Conservation (phyloP, 148 eudicot genomes). For the Euryodendron excelsum region DNA sequence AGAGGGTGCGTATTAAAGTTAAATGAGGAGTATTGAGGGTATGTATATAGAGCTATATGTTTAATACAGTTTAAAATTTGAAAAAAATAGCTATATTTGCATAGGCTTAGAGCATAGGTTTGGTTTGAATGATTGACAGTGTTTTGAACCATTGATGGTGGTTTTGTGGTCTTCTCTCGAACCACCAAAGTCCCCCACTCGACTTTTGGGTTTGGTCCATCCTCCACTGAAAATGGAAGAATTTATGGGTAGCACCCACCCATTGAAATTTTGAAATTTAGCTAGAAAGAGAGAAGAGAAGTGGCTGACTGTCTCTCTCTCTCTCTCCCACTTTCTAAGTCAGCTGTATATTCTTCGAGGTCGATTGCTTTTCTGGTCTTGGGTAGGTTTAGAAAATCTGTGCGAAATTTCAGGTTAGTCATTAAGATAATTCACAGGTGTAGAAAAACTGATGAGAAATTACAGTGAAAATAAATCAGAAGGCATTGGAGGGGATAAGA, state of each 20-base stretch:
- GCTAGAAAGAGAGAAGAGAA: not conserved
- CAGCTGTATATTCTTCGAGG: too few species aligned
- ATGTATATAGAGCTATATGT: not conserved
- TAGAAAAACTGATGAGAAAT: too few species aligned
- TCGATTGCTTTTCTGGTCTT: not conserved
- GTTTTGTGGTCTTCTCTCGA: not conserved
- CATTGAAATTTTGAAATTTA: not conserved
- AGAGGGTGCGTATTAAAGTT: not conserved
- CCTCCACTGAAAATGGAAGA: not conserved
- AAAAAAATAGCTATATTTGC: not conserved
- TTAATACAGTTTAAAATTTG: not conserved
- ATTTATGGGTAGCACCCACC: not conserved
- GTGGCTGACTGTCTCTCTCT: not conserved
- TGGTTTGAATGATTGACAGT: slow-evolving; percentile 5
- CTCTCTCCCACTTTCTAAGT: not conserved
- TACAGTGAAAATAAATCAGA: too few species aligned
- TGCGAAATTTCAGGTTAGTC: not conserved
- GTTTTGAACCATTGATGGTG: slow-evolving; percentile 16
- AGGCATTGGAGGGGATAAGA: too few species aligned
- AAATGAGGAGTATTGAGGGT: not conserved
- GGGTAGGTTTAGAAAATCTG: not conserved
- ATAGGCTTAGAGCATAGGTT: not conserved
- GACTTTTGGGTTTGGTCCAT: not conserved
- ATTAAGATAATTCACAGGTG: too few species aligned
- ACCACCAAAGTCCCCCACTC: not conserved